These are phyloP conservation scores for Acer campestre DNA, from an alignment of 345 rosid genomes.

Conservation along the genomic window DNA sequence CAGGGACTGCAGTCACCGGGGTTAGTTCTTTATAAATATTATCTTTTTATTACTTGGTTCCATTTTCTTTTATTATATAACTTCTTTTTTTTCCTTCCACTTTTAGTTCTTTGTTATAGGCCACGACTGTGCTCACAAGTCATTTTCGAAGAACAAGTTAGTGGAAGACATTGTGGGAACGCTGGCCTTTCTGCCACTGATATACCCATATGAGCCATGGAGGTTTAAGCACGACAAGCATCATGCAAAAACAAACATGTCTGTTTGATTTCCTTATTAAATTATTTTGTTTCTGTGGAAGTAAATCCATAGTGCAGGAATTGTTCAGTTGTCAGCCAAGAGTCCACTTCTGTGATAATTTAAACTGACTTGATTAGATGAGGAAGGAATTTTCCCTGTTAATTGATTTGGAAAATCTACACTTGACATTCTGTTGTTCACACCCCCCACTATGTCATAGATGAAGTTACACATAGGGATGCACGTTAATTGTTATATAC, in stretches of 20 bases:
- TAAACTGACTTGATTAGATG: neutral
- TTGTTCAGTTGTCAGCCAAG: neutral
- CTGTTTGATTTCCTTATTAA: slow-evolving; percentile 21
- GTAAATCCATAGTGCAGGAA: neutral
- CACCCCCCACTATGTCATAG: neutral
- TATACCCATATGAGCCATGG: slow-evolving; percentile 97
- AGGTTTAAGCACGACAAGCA: slow-evolving; percentile 92
- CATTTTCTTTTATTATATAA: slow-evolving; percentile 1
- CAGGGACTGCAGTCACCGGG: slow-evolving; percentile 93
- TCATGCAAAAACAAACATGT: slow-evolving; percentile 98
- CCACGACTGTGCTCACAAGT: slow-evolving; percentile 96
- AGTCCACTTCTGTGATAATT: neutral
- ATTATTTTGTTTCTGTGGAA: slow-evolving; percentile 8
- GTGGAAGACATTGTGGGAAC: slow-evolving; percentile 95
- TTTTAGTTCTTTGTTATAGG: slow-evolving; percentile 95
- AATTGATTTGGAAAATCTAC: neutral
- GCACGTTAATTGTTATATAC: neutral
- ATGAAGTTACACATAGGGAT: neutral
- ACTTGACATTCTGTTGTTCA: neutral
- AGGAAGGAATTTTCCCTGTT: neutral
- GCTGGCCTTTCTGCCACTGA: slow-evolving; percentile 82
- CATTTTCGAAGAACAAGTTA: slow-evolving; percentile 87
- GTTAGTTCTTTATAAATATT: slow-evolving; percentile 38
- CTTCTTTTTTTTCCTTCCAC: slow-evolving; percentile 20
- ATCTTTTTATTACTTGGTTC: neutral